A percentile compares a stretch with the other conserved stretches of the same genome.
Evolutionary conservation across 805 yeast genomes (phyloP).

Genomic region (Babjeviella inositovora): DNA sequence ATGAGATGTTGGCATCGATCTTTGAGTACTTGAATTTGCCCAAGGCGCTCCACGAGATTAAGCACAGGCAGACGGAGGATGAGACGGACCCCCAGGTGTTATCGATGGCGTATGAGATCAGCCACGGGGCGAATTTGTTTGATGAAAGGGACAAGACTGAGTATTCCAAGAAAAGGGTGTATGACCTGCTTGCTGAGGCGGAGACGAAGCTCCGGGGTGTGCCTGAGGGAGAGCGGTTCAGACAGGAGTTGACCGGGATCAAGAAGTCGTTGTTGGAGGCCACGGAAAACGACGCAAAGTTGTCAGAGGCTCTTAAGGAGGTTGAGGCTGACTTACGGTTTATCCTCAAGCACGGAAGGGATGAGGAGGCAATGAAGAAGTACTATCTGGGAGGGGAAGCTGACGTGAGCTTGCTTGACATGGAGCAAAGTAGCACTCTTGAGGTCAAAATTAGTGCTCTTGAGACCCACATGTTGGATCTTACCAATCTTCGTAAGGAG

Average conservation of each 20-base stretch:
- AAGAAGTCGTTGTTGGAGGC: constrained; percentile 51
- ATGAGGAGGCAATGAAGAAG: constrained; percentile 2
- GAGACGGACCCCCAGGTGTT: constrained; percentile 20
- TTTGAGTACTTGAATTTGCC: constrained; percentile 74
- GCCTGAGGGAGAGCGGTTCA: too few species aligned
- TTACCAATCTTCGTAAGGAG: constrained; percentile 49
- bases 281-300: constrained; percentile 35
- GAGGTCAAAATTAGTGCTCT: constrained; percentile 25
- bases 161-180: too few species aligned
- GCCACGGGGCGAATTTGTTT: constrained; percentile 1
- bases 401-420: constrained; percentile 50
- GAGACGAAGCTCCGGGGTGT: too few species aligned
- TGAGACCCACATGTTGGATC: constrained; percentile 40
- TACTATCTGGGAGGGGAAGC: constrained; percentile 13
- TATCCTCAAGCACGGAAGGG: constrained; percentile 2
- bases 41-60: constrained; percentile 37
- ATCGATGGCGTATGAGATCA: constrained; percentile 11
- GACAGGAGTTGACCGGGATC: constrained; percentile 38
- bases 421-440: constrained; percentile 26
- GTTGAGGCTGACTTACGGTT: constrained; percentile 6
- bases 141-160: constrained; percentile 2
- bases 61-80: constrained; percentile 6
- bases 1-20: constrained; percentile 65
- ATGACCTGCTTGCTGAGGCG: too few species aligned
- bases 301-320: constrained; percentile 14